phyloP scores from a whole-genome alignment of 257 asterid genomes.

The Solanum stenotomum region DNA sequence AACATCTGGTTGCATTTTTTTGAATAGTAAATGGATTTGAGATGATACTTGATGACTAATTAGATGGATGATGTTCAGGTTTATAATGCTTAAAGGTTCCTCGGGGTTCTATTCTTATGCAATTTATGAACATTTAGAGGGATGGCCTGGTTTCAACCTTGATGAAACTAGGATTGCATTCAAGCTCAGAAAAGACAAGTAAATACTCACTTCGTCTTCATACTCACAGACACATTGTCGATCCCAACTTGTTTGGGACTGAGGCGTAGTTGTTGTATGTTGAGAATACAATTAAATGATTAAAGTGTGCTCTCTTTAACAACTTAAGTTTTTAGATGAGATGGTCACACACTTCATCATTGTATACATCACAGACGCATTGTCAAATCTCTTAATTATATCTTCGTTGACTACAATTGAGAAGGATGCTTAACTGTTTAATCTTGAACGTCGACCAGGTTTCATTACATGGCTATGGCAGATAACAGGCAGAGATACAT shows the following conservation, averaged over 20 bases:
- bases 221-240: neutral
- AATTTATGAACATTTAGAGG: constrained; percentile 53
- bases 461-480: constrained; percentile 70
- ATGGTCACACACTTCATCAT: neutral
- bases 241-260: neutral
- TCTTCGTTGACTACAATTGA: neutral
- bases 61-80: constrained; percentile 30
- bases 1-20: neutral
- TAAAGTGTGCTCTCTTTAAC: neutral
- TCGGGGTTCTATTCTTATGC: constrained; percentile 85
- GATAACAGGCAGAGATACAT: constrained; percentile 67
- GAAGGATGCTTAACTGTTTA: neutral
- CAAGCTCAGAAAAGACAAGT: constrained; percentile 79
- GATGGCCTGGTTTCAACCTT: constrained; percentile 64
- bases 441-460: constrained; percentile 22
- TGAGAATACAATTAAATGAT: neutral
- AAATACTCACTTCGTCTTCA: neutral
- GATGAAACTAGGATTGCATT: constrained; percentile 76
- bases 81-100: constrained; percentile 53
- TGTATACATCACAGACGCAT: neutral
- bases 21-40: neutral
- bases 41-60: neutral
- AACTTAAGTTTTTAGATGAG: neutral
- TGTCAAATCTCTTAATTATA: neutral
- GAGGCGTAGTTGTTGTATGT: neutral